Evolutionary conservation across 208 protist species (phyloP), one percentile per base, ranked within the genome.

Genomic region (Trypanosoma lewisi): DNA sequence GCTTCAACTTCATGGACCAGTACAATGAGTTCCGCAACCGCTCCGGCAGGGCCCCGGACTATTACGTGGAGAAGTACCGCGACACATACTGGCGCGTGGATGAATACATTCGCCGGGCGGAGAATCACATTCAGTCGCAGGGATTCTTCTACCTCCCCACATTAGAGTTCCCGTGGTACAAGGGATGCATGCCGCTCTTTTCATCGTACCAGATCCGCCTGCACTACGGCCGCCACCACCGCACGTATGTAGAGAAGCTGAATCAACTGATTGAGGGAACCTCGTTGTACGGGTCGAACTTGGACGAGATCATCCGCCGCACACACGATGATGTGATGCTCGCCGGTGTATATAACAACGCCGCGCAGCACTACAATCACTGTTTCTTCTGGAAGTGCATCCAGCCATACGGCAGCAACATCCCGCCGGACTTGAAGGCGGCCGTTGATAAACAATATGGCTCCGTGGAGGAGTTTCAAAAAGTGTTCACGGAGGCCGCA

Each of bases 361-460:
- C 89, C 16, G 91, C 92, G 28, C 94, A 97, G 75, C 87, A 95
- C 78, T 97, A 82, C 72, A 96, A 97, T 68, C 86, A 96, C 76
- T 78, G 72, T 72, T 96, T 97, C 70, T 96, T 84, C 73, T 97
- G 89, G 89, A 96, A 96, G 67, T 88, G 80, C 78, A 85, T 97
- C 49, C 77, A 90, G 66, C 94, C 94, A 33, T 89, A 84, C 64
- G 94, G 91, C 48, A 91, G 78, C 58, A 91, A 93, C 64, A 95
- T 96, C 30, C 89, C 88, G 14, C 81, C 82, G 0, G 90, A 95
- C 68, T 67, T 97, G 48, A 70, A 70, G 31, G 70, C 77, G 1
- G 87, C 85, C 12, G 77, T 97, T 11, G 71, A 67, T 8, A 63
- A 67, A 45, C 89, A 94, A 73, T 97, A 93, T 70, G 90, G 87